phyloP scores from a whole-genome alignment of 2,329 filamentous ascomycete genomes.

The Trichothecium sympodiale region DNA sequence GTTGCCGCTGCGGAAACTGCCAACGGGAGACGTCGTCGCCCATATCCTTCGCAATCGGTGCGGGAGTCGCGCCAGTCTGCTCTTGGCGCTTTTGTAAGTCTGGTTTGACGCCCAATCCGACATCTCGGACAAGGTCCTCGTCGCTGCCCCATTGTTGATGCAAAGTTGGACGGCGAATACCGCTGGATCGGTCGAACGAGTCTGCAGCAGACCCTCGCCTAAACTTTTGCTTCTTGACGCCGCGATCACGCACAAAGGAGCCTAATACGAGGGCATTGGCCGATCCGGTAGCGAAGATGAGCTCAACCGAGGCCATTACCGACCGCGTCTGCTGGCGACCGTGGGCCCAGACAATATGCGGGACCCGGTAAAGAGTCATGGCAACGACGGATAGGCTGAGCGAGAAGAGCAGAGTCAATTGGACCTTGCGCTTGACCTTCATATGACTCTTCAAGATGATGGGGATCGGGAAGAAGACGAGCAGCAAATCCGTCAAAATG shows the following conservation, averaged over 20 bases:
- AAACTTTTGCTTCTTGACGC: slow-evolving; percentile 81
- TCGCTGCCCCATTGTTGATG: slow-evolving; percentile 76
- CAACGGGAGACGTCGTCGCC: slow-evolving; percentile 31
- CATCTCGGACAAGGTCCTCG: slow-evolving; percentile 72
- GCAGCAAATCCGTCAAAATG: slow-evolving; percentile 75
- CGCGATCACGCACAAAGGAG: slow-evolving; percentile 83
- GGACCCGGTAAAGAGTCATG: slow-evolving; percentile 73
- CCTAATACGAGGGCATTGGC: slow-evolving; percentile 86
- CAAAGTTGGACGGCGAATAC: slow-evolving; percentile 35
- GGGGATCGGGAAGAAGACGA: slow-evolving; percentile 81
- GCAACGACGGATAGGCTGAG: slow-evolving; percentile 70
- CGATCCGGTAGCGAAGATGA: slow-evolving; percentile 76
- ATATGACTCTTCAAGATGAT: slow-evolving; percentile 76
- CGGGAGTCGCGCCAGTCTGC: slow-evolving; percentile 10
- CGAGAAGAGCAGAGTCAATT: slow-evolving; percentile 71
- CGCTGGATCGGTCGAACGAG: slow-evolving; percentile 42
- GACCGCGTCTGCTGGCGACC: slow-evolving; percentile 81
- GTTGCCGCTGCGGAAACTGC: slow-evolving; percentile 32
- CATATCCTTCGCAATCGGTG: slow-evolving; percentile 16
- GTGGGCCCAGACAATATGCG: slow-evolving; percentile 57
- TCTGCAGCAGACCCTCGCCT: slow-evolving; percentile 51
- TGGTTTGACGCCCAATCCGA: slow-evolving; percentile 58
- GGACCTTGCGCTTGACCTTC: slow-evolving; percentile 64
- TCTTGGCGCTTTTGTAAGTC: slow-evolving; percentile 22
- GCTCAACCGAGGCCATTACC: slow-evolving; percentile 78